Percentiles rank a stretch among this genome's conserved stretches.
These are phyloP conservation scores for Penstemon davidsonii DNA, from an alignment of 257 asterid species.

Conservation along the genomic window DNA sequence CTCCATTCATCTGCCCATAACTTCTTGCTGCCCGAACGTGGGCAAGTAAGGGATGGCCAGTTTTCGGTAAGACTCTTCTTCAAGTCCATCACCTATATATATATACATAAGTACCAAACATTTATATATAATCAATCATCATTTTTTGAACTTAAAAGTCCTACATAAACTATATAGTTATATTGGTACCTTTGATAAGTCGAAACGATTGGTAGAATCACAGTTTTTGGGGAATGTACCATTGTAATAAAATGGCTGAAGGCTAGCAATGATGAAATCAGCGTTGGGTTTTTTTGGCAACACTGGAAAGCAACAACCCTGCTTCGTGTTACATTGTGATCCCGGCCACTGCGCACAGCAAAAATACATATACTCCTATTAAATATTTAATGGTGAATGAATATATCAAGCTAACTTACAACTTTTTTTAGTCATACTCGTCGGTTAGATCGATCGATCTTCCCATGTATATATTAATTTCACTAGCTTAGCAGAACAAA, in stretches of 20 bases:
- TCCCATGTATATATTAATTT: too few relatives aligned
- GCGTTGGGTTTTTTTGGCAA: neutral
- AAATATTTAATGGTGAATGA: too few relatives aligned
- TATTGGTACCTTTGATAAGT: neutral
- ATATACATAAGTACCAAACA: neutral
- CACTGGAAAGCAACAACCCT: neutral
- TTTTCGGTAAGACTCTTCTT: neutral
- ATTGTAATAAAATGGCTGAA: neutral
- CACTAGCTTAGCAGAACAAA: too few relatives aligned
- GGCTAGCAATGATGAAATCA: neutral
- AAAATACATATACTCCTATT: too few relatives aligned
- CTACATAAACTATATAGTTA: neutral
- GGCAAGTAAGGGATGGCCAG: neutral
- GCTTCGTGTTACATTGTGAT: conserved; percentile 1
- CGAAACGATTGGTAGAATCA: neutral
- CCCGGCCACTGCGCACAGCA: neutral
- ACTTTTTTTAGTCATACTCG: too few relatives aligned
- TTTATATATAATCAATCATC: too few relatives aligned
- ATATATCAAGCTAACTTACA: too few relatives aligned
- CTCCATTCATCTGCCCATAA: neutral
- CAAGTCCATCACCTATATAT: neutral
- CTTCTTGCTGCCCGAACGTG: neutral
- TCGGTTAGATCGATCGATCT: too few relatives aligned
- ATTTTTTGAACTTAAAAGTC: too few relatives aligned
- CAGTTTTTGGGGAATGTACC: neutral